These are phyloP conservation scores for Tilletia caries DNA, from an alignment of 1,284 basidiomycete genomes.

Conservation along the genomic window DNA sequence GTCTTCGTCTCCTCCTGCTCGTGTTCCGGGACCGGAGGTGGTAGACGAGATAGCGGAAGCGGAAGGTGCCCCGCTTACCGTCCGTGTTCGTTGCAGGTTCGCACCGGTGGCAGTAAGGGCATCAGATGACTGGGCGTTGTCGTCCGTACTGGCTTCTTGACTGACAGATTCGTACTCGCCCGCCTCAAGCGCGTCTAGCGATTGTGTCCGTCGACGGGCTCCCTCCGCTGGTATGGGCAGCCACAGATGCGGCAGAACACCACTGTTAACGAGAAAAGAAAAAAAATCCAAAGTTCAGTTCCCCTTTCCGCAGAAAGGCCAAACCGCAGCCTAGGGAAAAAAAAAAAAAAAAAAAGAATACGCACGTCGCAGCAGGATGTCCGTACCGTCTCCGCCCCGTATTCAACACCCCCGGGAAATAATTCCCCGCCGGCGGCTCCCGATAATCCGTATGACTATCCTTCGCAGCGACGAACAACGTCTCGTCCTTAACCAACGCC, in stretches of 20 bases:
- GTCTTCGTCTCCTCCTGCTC: background rate
- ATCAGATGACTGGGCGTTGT: background rate
- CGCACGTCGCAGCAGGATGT: conserved; percentile 43
- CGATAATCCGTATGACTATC: conserved; percentile 45
- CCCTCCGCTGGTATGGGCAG: conserved; percentile 27
- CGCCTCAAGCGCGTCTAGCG: background rate
- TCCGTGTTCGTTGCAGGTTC: background rate
- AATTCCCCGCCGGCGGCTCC: conserved; percentile 40
- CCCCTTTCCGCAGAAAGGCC: too few relatives aligned
- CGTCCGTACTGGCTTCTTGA: background rate
- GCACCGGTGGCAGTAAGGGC: background rate
- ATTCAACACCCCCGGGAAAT: conserved; percentile 43
- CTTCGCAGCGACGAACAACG: conserved; percentile 71
- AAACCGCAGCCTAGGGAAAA: too few relatives aligned
- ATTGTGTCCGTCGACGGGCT: background rate
- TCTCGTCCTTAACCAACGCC: conserved; percentile 67
- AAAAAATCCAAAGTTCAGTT: too few relatives aligned
- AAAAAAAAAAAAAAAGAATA: background rate
- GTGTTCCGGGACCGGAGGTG: background rate
- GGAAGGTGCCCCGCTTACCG: background rate
- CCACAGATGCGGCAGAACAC: conserved; percentile 46
- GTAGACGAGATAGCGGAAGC: background rate
- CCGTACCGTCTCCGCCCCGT: conserved; percentile 39
- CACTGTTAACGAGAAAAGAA: conserved; percentile 14
- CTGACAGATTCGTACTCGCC: background rate